Conservation (phyloP, 805 yeast species). For the Wickerhamomyces ciferrii region DNA sequence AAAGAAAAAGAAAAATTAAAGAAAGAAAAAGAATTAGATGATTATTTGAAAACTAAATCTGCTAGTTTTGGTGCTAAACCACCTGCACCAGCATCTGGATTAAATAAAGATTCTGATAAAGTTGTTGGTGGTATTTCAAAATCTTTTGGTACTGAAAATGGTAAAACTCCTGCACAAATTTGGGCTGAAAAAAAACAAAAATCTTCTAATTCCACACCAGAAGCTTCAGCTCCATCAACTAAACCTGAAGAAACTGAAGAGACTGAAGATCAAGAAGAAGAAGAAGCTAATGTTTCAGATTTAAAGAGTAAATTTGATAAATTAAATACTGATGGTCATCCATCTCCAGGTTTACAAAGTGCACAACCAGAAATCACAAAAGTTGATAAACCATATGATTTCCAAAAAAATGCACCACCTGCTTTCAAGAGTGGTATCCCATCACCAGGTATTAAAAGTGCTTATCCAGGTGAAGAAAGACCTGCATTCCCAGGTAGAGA, state of each 20-base stretch:
- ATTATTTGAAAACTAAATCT: slow-evolving; percentile 29
- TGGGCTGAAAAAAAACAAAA: slow-evolving; percentile 86
- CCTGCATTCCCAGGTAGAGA: neutral
- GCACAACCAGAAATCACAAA: slow-evolving; percentile 5
- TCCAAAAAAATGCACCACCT: slow-evolving; percentile 5
- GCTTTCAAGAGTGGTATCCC: slow-evolving; percentile 5
- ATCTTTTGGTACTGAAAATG: slow-evolving; percentile 59
- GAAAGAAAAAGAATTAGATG: slow-evolving; percentile 29
- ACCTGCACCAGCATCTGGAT: slow-evolving; percentile 17
- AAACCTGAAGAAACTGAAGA: slow-evolving; percentile 21
- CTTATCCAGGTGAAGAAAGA: slow-evolving; percentile 6
- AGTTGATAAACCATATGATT: neutral
- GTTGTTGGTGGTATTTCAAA: slow-evolving; percentile 55
- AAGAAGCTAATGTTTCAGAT: slow-evolving; percentile 24
- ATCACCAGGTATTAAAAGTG: slow-evolving; percentile 15
- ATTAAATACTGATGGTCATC: slow-evolving; percentile 13
- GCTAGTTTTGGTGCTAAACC: slow-evolving; percentile 20
- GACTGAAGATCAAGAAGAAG: slow-evolving; percentile 19
- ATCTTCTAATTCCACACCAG: slow-evolving; percentile 19
- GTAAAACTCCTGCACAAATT: slow-evolving; percentile 89
- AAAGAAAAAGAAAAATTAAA: slow-evolving; percentile 27
- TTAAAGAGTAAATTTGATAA: slow-evolving; percentile 33
- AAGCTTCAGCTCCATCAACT: slow-evolving; percentile 13
- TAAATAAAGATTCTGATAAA: slow-evolving; percentile 27
- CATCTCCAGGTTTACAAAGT: slow-evolving; percentile 16